Conservation (phyloP, 2,329 filamentous ascomycete species). For the Neonectria hederae region DNA sequence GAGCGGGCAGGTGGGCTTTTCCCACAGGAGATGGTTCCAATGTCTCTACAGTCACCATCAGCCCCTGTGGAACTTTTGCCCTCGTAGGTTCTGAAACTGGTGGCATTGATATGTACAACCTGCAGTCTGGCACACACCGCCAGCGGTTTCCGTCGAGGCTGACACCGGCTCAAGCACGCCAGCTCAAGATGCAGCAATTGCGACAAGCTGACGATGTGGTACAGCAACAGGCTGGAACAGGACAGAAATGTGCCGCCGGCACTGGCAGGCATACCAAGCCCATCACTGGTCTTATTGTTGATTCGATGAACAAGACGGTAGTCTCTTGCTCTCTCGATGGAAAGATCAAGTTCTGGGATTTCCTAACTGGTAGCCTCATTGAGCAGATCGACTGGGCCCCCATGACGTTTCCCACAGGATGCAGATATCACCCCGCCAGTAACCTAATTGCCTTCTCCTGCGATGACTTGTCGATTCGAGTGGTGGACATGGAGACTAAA, state of each 20-base stretch:
- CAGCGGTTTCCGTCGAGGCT: constrained; percentile 86
- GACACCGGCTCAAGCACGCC: constrained; percentile 80
- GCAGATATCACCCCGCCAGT: constrained; percentile 83
- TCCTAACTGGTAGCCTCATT: constrained; percentile 80
- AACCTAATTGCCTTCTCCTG: constrained; percentile 90
- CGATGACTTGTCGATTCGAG: constrained; percentile 85
- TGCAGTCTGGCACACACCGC: constrained; percentile 90
- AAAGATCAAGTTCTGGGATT: constrained; percentile 97
- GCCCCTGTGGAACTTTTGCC: constrained; percentile 92
- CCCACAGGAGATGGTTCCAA: constrained; percentile 84
- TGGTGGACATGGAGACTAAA: constrained; percentile 90
- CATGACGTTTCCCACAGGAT: constrained; percentile 77
- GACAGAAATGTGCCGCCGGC: constrained; percentile 57
- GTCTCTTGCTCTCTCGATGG: constrained; percentile 91
- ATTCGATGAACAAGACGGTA: constrained; percentile 86
- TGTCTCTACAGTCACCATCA: constrained; percentile 88
- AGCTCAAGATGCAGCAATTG: constrained; percentile 73
- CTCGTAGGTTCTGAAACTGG: constrained; percentile 86
- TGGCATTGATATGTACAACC: constrained; percentile 92
- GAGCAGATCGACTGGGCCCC: constrained; percentile 84
- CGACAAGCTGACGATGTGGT: constrained; percentile 67
- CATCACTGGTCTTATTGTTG: constrained; percentile 87
- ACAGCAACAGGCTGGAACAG: constrained; percentile 60
- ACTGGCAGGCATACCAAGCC: constrained; percentile 81
- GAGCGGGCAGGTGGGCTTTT: constrained; percentile 92